Percentiles rank a stretch among this genome's conserved stretches.
Conservation (phyloP, 1,284 basidiomycete species). For the Omphalotus olearius region DNA sequence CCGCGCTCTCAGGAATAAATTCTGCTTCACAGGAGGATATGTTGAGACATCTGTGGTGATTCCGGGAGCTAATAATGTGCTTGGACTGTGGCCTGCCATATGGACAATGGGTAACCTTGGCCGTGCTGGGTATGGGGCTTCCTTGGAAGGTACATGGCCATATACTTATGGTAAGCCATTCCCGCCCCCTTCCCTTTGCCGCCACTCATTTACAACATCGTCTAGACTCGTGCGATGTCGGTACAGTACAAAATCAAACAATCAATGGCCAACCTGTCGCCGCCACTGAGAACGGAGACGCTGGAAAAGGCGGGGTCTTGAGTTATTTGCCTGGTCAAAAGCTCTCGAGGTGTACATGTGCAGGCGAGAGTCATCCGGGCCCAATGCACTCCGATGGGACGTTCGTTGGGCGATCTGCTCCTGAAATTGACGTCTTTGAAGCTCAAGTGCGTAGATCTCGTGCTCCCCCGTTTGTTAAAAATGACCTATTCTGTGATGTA, state of each 20-base stretch:
- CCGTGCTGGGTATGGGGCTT: conserved; percentile 20
- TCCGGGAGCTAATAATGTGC: conserved; percentile 36
- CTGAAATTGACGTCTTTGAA: conserved; percentile 65
- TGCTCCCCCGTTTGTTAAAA: background rate
- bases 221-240: conserved; percentile 33
- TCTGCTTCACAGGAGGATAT: conserved; percentile 18
- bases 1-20: conserved; percentile 15
- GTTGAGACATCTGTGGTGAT: conserved; percentile 16
- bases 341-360: conserved; percentile 61
- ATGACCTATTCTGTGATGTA: conserved; percentile 13
- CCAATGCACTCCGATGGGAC: conserved; percentile 40
- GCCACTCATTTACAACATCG: background rate
- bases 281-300: conserved; percentile 33
- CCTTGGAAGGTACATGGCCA: conserved; percentile 19
- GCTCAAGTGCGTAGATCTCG: conserved; percentile 22
- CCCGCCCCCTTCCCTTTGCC: background rate
- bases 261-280: conserved; percentile 23
- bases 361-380: conserved; percentile 53
- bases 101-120: conserved; percentile 62
- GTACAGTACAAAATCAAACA: conserved; percentile 58
- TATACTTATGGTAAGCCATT: conserved; percentile 17
- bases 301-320: conserved; percentile 19
- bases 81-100: conserved; percentile 32
- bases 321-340: conserved; percentile 60
- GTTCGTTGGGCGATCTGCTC: conserved; percentile 55